Evolutionary conservation across 352 stramenopile species (phyloP).

Genomic region (Phytophthora litchii): DNA sequence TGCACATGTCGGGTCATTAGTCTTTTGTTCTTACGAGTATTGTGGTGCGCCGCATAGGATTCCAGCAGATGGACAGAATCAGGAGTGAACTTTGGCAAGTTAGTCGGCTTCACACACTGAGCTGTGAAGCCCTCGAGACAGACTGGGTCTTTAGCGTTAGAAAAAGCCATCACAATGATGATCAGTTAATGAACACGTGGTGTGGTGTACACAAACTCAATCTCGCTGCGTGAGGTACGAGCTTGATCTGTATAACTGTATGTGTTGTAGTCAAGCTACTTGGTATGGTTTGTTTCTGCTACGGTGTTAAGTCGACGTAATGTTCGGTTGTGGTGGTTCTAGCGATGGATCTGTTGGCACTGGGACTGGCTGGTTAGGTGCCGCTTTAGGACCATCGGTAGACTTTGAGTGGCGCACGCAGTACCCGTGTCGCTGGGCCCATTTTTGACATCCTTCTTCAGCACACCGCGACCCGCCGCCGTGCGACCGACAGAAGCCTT

Average conservation of each 20-base stretch:
- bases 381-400: conserved; percentile 5
- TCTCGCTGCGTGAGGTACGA: too few relatives aligned
- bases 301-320: conserved; percentile 14
- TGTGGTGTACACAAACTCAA: conserved; percentile 27
- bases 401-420: conserved; percentile 79
- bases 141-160: conserved; percentile 14
- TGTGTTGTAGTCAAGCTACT: conserved; percentile 2
- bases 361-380: conserved; percentile 13
- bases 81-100: conserved; percentile 37
- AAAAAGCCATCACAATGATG: conserved; percentile 2
- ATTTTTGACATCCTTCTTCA: conserved; percentile 68
- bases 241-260: background rate
- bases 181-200: conserved; percentile 1
- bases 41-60: conserved; percentile 39
- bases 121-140: conserved; percentile 37
- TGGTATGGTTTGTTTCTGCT: conserved; percentile 7
- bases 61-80: conserved; percentile 32
- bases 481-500: conserved; percentile 84
- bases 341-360: conserved; percentile 6
- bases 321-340: conserved; percentile 2
- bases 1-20: background rate
- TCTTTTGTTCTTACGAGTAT: conserved; percentile 37
- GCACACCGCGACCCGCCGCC: conserved; percentile 83
- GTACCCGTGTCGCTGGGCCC: conserved; percentile 74
- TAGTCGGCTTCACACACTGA: conserved; percentile 38